phyloP scores from a whole-genome alignment of 208 protist species.

The Crithidia bombi region DNA sequence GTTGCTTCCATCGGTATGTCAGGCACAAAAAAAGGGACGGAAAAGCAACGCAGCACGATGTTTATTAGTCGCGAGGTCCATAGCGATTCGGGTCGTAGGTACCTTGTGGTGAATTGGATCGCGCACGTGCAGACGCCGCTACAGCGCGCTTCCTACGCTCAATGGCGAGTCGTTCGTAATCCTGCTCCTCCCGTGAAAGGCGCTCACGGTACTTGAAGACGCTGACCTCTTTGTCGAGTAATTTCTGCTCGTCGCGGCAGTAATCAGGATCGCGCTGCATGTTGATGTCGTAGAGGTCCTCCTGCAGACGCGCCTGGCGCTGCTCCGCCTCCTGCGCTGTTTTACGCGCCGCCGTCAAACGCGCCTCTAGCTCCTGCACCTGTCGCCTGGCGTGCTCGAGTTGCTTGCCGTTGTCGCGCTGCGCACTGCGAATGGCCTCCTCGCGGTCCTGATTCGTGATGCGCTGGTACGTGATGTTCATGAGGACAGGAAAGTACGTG shows the following conservation, averaged over 20 bases:
- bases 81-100: conserved; percentile 29
- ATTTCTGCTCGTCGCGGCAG: conserved; percentile 64
- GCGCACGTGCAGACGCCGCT: conserved; percentile 16
- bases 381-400: conserved; percentile 45
- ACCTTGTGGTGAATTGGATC: conserved; percentile 26
- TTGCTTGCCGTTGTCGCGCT: conserved; percentile 39
- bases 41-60: neutral
- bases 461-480: conserved; percentile 74
- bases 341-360: conserved; percentile 43
- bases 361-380: conserved; percentile 53
- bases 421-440: conserved; percentile 52
- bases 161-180: conserved; percentile 75
- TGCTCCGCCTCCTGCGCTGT: conserved; percentile 44
- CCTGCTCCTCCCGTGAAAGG: conserved; percentile 64
- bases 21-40: too few species aligned
- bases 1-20: too few species aligned
- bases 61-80: conserved; percentile 31
- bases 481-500: conserved; percentile 61
- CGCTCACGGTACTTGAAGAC: conserved; percentile 78
- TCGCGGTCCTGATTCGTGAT: conserved; percentile 64
- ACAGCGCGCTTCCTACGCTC: conserved; percentile 51
- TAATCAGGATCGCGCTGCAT: conserved; percentile 48
- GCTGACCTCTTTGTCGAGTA: conserved; percentile 84
- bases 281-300: conserved; percentile 57
- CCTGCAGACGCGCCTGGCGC: conserved; percentile 44